phyloP scores from a whole-genome alignment of 805 yeast species.

The Yamadazyma ubonensis region DNA sequence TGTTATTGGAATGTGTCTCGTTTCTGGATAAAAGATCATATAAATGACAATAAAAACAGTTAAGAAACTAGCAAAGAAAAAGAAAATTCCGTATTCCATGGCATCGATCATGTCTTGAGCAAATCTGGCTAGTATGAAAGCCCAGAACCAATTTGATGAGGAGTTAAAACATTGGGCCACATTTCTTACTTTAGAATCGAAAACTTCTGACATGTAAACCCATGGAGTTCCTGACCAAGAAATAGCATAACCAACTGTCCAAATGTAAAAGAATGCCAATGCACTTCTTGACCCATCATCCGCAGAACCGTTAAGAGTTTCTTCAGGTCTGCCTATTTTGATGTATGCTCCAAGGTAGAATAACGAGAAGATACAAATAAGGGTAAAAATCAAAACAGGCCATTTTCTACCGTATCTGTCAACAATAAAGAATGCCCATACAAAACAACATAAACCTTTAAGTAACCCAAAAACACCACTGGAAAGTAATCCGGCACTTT shows the following conservation, averaged over 20 bases:
- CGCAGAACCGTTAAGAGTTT: conserved; percentile 13
- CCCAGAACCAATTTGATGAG: conserved; percentile 50
- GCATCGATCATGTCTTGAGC: conserved; percentile 44
- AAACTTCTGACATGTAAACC: conserved; percentile 48
- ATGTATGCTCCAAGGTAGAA: conserved; percentile 51
- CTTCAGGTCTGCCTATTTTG: conserved; percentile 36
- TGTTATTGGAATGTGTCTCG: conserved; percentile 36
- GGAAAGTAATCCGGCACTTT: conserved; percentile 46
- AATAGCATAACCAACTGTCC: conserved; percentile 45
- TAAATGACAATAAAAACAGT: conserved; percentile 18
- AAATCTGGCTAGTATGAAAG: conserved; percentile 47
- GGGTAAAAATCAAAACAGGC: conserved; percentile 34
- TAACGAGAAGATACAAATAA: conserved; percentile 44
- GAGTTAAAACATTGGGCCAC: conserved; percentile 45
- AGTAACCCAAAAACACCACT: conserved; percentile 55
- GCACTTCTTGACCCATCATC: conserved; percentile 45
- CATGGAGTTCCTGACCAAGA: conserved; percentile 50
- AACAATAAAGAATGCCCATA: conserved; percentile 47
- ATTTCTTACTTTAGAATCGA: conserved; percentile 43
- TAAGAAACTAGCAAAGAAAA: conserved; percentile 33
- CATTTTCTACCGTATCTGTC: conserved; percentile 48
- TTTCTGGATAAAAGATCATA: conserved; percentile 36
- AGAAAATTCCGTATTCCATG: conserved; percentile 46
- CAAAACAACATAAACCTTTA: conserved; percentile 43
- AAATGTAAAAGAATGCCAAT: conserved; percentile 44